Conservation (phyloP, 768 basidiomycete species). For the Psilocybe cyanescens region DNA sequence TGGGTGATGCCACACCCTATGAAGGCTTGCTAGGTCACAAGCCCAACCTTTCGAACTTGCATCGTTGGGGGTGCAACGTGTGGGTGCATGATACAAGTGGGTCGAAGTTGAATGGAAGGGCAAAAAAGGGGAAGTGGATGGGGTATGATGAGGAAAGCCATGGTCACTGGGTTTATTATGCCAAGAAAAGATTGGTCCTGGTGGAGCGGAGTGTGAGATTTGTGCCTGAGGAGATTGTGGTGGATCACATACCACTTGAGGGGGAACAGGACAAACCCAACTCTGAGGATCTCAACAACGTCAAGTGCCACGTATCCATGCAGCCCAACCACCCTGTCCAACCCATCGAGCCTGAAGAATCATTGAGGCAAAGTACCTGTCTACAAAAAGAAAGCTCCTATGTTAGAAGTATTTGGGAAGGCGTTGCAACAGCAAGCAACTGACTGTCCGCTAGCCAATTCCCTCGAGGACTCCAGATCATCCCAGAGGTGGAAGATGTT, state of each 20-base stretch:
- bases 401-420: too few relatives aligned
- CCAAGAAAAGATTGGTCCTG: not conserved
- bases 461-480: too few relatives aligned
- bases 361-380: not conserved
- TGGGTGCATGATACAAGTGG: slow-evolving; percentile 30
- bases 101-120: slow-evolving; percentile 19
- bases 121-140: not conserved
- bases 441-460: too few relatives aligned
- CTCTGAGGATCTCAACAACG: too few relatives aligned
- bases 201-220: slow-evolving; percentile 38
- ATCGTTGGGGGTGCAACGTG: slow-evolving; percentile 35
- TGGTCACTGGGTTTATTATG: too few relatives aligned
- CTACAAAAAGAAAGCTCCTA: not conserved
- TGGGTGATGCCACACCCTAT: slow-evolving; percentile 25
- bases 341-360: slow-evolving; percentile 30
- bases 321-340: too few relatives aligned
- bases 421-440: too few relatives aligned
- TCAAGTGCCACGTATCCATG: too few relatives aligned
- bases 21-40: slow-evolving; percentile 22
- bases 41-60: slow-evolving; percentile 30
- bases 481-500: too few relatives aligned
- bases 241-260: slow-evolving; percentile 18
- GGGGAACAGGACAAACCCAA: too few relatives aligned
- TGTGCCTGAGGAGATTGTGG: slow-evolving; percentile 26
- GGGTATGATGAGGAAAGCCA: too few relatives aligned